Base-by-base conservation (phyloP, 129 eudicot genomes). In the Gnaphalium uliginosum region DNA sequence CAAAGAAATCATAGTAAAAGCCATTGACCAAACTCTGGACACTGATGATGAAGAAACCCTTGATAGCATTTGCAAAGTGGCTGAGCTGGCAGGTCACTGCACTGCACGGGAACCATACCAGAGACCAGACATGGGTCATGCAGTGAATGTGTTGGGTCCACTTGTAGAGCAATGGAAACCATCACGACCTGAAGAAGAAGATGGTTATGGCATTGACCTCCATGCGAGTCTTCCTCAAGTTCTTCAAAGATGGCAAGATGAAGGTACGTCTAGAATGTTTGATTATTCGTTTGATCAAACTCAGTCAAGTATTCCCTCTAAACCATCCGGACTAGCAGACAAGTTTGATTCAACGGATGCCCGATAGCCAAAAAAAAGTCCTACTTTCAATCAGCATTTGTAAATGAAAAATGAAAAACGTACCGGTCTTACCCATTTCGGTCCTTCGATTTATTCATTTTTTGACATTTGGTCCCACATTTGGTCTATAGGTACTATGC, bases 121-220 rank as follows among this genome's bases (percentile, higher is more conserved):
- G 46, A 74, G 94, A 62, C 96, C 96, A 1, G 91, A 90, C 76
- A 90, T 90, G 96, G 80, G 91, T 35, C 94, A 90, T n/a, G 91
- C 82, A 13, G 94, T 90, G 19, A 90, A 78, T 22, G 86, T 86
- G 57, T 69, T 88, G 68, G 81, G 89, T 1, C 88, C 94, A 6
- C 82, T 90, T 58, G 94, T 90, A 22, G 81, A 86, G 69, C 83
- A 82, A 68, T 90, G 96, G 96, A 82, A 66, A 64, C 94, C 96
- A 5, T 71, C 81, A 1, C 56, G 66, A 15, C 68, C 65, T 2
- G 87, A 81, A 17, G 86, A 68, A 39, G 96, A 81, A n/a, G 84
- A 80, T 41, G 75, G 81, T 65, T 58, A 66, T 63, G 88, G 77
- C 53, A 50, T 71, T 23, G 84, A 84, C 26, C 51, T 82, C 6